These are phyloP conservation scores for Paramarasmius palmivorus DNA, from an alignment of 1,284 basidiomycete species.

Conservation along the genomic window DNA sequence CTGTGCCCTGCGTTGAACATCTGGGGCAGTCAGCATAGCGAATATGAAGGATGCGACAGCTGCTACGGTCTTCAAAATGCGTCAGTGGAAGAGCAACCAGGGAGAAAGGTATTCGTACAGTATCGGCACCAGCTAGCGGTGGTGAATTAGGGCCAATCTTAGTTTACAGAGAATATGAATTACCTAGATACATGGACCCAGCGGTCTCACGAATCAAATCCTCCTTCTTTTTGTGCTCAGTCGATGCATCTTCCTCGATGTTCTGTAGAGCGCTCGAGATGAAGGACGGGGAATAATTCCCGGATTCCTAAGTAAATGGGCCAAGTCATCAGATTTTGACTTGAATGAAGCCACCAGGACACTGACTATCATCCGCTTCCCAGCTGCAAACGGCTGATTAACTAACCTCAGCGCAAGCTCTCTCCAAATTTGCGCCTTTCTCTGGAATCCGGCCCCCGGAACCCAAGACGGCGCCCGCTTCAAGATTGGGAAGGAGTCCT, in stretches of 20 bases:
- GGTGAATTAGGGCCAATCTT: neutral
- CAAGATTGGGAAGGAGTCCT: constrained; percentile 1
- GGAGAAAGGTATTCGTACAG: neutral
- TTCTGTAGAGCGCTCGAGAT: neutral
- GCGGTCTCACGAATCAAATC: neutral
- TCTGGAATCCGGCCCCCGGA: constrained; percentile 8
- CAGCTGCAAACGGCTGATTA: neutral
- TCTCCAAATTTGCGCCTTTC: neutral
- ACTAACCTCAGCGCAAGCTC: neutral
- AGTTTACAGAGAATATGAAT: neutral
- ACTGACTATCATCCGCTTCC: constrained; percentile 3
- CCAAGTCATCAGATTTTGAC: no score
- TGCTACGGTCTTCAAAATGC: neutral
- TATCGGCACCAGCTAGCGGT: constrained; percentile 1
- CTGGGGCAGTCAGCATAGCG: constrained; percentile 3
- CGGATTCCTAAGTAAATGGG: neutral
- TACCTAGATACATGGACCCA: neutral
- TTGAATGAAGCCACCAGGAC: no score
- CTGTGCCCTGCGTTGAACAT: constrained; percentile 9
- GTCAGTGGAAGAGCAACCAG: neutral
- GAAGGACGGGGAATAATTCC: neutral
- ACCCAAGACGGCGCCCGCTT: neutral
- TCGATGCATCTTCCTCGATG: neutral
- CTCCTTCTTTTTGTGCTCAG: neutral
- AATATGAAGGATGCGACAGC: neutral